A percentile compares a stretch with the other conserved stretches of the same genome.
Evolutionary conservation across 257 asterid species (phyloP).

Genomic region (Ajuga chamaepitys): DNA sequence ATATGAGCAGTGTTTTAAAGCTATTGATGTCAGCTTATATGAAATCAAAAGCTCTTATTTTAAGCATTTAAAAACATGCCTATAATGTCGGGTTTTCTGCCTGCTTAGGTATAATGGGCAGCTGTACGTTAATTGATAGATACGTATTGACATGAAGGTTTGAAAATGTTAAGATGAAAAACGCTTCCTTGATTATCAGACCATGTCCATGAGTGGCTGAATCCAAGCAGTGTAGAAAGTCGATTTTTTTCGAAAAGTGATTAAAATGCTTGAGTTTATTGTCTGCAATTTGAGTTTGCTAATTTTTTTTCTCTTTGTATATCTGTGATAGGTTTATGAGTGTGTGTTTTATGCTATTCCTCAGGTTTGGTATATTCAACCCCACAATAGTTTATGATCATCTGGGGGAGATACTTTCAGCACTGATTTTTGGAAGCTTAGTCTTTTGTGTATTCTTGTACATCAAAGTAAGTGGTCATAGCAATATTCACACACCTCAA

Average conservation of each 20-base stretch:
- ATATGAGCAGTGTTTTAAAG: background rate
- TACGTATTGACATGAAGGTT: background rate
- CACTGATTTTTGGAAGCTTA: slow-evolving; percentile 85
- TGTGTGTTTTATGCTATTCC: background rate
- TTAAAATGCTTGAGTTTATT: background rate
- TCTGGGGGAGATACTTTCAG: slow-evolving; percentile 85
- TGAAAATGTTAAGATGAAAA: background rate
- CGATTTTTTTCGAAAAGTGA: background rate
- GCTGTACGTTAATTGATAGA: too few species aligned
- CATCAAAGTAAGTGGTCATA: slow-evolving; percentile 56
- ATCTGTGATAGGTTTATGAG: slow-evolving; percentile 14
- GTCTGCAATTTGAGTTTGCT: slow-evolving; percentile 3
- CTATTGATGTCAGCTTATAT: too few species aligned
- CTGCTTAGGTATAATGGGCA: background rate
- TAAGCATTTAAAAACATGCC: too few species aligned
- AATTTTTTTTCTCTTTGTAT: background rate
- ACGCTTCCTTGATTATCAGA: background rate
- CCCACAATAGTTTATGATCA: slow-evolving; percentile 84
- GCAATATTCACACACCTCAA: background rate
- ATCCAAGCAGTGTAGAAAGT: background rate
- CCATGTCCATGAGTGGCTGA: background rate
- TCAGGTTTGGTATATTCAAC: slow-evolving; percentile 88
- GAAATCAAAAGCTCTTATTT: too few species aligned
- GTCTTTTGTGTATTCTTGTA: slow-evolving; percentile 70
- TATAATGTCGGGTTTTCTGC: background rate